Evolutionary conservation across 805 yeast genomes (phyloP).

Genomic region (Zygotorulaspora chibaensis): DNA sequence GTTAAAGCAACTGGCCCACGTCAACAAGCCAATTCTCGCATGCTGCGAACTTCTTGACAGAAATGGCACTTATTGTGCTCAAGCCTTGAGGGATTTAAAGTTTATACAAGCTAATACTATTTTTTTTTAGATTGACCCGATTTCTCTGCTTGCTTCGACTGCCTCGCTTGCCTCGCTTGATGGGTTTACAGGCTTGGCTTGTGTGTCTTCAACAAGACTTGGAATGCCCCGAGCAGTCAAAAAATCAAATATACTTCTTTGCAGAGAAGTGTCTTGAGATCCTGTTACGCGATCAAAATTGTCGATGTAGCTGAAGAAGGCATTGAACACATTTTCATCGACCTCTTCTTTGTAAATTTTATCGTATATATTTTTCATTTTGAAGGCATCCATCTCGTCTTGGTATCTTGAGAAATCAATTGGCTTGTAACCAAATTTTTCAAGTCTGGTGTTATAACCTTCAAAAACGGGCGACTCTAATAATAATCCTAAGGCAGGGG

Average conservation of each 20-base stretch:
- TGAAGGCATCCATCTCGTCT: constrained; percentile 75
- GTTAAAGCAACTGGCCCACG: too few species aligned
- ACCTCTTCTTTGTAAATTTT: constrained; percentile 88
- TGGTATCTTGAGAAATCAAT: constrained; percentile 64
- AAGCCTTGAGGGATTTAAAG: too few species aligned
- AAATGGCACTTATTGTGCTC: too few species aligned
- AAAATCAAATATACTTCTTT: constrained; percentile 39
- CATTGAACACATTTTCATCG: constrained; percentile 80
- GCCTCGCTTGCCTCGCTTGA: too few species aligned
- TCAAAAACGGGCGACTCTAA: constrained; percentile 91
- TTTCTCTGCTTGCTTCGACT: too few species aligned
- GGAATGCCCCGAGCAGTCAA: constrained; percentile 41
- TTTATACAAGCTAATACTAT: too few species aligned
- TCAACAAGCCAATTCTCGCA: too few species aligned
- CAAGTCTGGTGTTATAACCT: constrained; percentile 67
- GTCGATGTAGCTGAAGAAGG: constrained; percentile 88
- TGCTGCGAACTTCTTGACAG: too few species aligned
- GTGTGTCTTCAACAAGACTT: background rate
- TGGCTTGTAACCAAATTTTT: constrained; percentile 70
- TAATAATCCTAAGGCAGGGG: constrained; percentile 90
- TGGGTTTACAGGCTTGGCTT: background rate
- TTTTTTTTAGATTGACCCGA: too few species aligned
- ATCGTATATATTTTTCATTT: constrained; percentile 83
- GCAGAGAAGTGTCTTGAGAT: constrained; percentile 42
- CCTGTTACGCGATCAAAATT: constrained; percentile 56